These are phyloP conservation scores for Clonostachys solani DNA, from an alignment of 2,329 filamentous ascomycete species.

Conservation along the genomic window DNA sequence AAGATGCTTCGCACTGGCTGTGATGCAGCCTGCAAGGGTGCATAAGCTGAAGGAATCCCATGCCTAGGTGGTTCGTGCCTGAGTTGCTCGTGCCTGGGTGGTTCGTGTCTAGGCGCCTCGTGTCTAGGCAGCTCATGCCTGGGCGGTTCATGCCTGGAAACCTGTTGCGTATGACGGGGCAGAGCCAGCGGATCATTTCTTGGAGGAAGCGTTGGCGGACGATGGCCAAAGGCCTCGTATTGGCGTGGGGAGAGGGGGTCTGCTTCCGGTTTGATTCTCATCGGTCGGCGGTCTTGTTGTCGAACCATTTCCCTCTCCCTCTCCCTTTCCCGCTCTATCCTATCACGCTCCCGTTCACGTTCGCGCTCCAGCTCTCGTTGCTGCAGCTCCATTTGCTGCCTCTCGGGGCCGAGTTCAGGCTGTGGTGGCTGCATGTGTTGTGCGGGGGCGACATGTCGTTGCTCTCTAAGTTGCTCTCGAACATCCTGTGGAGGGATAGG, in stretches of 20 bases:
- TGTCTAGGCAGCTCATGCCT: slow-evolving; percentile 1
- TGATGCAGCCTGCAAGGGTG: neutral
- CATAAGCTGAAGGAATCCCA: neutral
- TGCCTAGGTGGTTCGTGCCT: neutral
- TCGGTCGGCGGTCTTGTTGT: slow-evolving; percentile 27
- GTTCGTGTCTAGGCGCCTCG: slow-evolving; percentile 5
- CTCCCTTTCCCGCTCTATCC: slow-evolving; percentile 8
- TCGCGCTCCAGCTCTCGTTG: slow-evolving; percentile 14
- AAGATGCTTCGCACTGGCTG: slow-evolving; percentile 31
- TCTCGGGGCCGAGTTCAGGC: slow-evolving; percentile 24
- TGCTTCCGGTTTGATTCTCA: no score
- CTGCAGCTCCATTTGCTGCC: slow-evolving; percentile 22
- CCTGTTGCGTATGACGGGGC: slow-evolving; percentile 34
- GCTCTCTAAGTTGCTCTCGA: slow-evolving; percentile 22
- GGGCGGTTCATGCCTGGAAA: slow-evolving; percentile 24
- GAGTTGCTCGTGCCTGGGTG: neutral
- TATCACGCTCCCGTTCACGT: slow-evolving; percentile 12
- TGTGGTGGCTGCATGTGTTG: slow-evolving; percentile 25
- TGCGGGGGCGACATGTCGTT: slow-evolving; percentile 23
- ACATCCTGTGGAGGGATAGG: slow-evolving; percentile 13
- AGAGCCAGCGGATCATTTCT: slow-evolving; percentile 34
- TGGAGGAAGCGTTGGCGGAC: slow-evolving; percentile 30
- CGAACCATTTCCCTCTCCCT: slow-evolving; percentile 36
- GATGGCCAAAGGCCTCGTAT: slow-evolving; percentile 34
- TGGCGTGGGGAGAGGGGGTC: no score